phyloP scores from a whole-genome alignment of 106 monocot genomes.

The Dendrobium catenatum region DNA sequence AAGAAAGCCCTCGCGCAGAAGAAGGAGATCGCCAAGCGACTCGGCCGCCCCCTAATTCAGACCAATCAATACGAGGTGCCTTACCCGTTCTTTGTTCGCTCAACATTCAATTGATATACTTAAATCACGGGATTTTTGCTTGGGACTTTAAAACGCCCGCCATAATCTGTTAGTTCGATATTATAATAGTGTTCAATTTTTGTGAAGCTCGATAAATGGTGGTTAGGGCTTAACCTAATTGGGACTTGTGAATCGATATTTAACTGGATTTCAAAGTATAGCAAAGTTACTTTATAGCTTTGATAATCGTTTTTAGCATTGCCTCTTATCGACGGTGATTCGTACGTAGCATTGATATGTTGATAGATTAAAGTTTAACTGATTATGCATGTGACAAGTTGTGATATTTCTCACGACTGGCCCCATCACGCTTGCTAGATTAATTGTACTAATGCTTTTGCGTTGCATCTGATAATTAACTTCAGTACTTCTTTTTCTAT shows the following conservation, averaged over 20 bases:
- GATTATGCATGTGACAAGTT: too few relatives aligned
- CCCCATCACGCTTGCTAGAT: too few relatives aligned
- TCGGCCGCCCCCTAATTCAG: slow-evolving; percentile 49
- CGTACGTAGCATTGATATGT: too few relatives aligned
- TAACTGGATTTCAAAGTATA: not conserved
- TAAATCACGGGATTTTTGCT: not conserved
- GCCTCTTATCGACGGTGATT: too few relatives aligned
- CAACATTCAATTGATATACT: not conserved
- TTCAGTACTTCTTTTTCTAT: too few relatives aligned
- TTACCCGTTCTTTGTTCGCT: not conserved
- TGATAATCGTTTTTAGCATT: too few relatives aligned
- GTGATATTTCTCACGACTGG: too few relatives aligned
- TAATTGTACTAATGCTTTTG: too few relatives aligned
- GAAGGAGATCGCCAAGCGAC: slow-evolving; percentile 66
- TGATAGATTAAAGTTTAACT: too few relatives aligned
- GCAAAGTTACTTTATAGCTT: not conserved
- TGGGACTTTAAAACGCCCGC: not conserved
- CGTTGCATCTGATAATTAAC: too few relatives aligned
- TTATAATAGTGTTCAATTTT: not conserved
- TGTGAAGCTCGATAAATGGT: not conserved
- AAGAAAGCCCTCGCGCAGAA: slow-evolving; percentile 56
- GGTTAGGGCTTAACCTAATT: not conserved
- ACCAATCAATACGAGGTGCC: slow-evolving; percentile 65
- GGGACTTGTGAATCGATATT: not conserved
- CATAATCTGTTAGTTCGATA: not conserved